phyloP scores from a whole-genome alignment of 306 rosid species.

The Prosopis cineraria region DNA sequence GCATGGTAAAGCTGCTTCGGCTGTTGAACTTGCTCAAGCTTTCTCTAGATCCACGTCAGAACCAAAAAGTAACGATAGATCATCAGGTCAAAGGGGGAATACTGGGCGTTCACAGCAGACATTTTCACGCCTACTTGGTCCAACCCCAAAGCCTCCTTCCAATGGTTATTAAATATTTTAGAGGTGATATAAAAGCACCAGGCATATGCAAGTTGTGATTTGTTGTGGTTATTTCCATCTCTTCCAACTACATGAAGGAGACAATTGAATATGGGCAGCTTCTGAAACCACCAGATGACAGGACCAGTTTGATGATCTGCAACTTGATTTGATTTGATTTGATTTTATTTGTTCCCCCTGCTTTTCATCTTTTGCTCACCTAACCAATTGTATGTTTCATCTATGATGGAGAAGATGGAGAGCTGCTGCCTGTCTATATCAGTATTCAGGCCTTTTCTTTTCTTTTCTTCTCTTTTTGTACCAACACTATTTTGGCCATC shows the following conservation, averaged over 20 bases:
- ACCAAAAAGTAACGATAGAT: conserved; percentile 55
- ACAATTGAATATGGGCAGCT: conserved; percentile 32
- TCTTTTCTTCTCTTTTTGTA: too few species aligned
- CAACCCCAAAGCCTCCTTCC: conserved; percentile 76
- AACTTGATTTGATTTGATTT: background rate
- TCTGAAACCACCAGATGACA: conserved; percentile 27
- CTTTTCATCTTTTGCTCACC: too few species aligned
- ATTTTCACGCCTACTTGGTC: conserved; percentile 81
- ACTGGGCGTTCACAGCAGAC: conserved; percentile 65
- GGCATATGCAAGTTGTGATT: conserved; percentile 32
- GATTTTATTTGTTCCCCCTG: too few species aligned
- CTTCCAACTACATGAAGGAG: conserved; percentile 28
- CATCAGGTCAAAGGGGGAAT: conserved; percentile 54
- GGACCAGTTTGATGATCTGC: conserved; percentile 16
- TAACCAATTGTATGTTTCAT: too few species aligned
- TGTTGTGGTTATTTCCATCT: conserved; percentile 33
- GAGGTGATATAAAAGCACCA: conserved; percentile 3
- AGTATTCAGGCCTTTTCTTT: too few species aligned
- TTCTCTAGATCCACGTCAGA: conserved; percentile 86
- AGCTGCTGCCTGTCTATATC: too few species aligned
- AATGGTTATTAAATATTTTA: conserved; percentile 65
- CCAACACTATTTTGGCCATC: too few species aligned
- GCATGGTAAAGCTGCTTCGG: conserved; percentile 76
- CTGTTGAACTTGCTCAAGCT: conserved; percentile 88
- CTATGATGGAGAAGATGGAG: too few species aligned